Base-by-base conservation (phyloP, 139 green algal species). In the Chloropicon primus region DNA sequence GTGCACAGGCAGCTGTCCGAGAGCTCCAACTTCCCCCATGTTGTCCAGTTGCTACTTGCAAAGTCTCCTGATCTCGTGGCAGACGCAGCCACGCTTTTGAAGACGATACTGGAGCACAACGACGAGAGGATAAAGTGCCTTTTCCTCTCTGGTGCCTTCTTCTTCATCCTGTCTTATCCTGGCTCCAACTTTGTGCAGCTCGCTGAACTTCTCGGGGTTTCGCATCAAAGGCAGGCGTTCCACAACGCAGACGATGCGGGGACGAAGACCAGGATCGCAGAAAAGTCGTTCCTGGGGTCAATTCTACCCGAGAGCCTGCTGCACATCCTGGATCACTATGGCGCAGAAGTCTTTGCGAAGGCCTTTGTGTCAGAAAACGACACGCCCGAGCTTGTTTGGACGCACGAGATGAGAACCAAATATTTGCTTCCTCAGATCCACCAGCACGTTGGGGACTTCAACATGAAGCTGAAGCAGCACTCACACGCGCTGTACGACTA, bases 381-480 rank as follows among this genome's bases (percentile, higher is more conserved):
- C 85, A 96, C 85, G 0, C 94, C 94, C 0, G 94, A 98, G 87
- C 82, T 98, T 25, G 80, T 98, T 1, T 98, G 94, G 94, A 97
- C 91, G 22, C 85, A 93, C 53, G 78, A 72, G 76, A 98, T 98
- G 94, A 81, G 94, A 5, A 76, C 71, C 21, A 71, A 88, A 53
- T 85, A 88, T 2, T 89, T 98, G 10, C 80, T 98, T 22, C 88
- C 92, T 0, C 83, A 88, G 83, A 87, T 91, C 81, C 75, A 82
- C 5, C 73, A 78, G 26, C 91, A 96, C 82, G 75, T 96, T 62
- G 90, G 86, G 1, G 82, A 89, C 77, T 87, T 96, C 74, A 82
- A 87, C 0, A 22, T 81, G 23, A 80, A 84, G 22, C 84, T 96
- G 76, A 62, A 71, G 0, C 85, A 98, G 85, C 79, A 87, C 79